A percentile compares a stretch with the other conserved stretches of the same genome.
Conservation (phyloP, 225 moss, liverwort and hornwort genomes). For the Ulota crispa region DNA sequence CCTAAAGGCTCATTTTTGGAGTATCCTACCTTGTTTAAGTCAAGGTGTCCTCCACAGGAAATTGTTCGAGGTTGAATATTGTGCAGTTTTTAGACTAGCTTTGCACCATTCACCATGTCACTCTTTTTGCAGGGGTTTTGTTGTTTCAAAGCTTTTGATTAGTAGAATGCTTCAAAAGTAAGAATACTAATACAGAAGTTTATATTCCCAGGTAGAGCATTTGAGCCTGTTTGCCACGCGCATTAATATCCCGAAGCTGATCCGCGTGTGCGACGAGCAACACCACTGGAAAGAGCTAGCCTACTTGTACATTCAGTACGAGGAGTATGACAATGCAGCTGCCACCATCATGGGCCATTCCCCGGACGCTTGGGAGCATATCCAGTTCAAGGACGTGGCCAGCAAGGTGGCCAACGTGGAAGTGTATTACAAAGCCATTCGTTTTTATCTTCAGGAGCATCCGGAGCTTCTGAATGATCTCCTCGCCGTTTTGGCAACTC, state of each 20-base stretch:
- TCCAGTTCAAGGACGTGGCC: constrained; percentile 91
- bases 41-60: too few relatives aligned
- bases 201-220: constrained; percentile 66
- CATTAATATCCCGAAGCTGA: constrained; percentile 88
- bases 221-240: constrained; percentile 77
- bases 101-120: too few relatives aligned
- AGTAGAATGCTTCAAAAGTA: background rate
- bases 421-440: constrained; percentile 76
- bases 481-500: constrained; percentile 72
- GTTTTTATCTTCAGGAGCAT: constrained; percentile 85
- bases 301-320: constrained; percentile 88
- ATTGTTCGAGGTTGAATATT: background rate
- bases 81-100: background rate
- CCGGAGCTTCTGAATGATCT: constrained; percentile 86
- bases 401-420: constrained; percentile 91
- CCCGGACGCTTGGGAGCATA: constrained; percentile 91
- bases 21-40: too few relatives aligned
- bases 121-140: too few relatives aligned
- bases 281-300: constrained; percentile 97
- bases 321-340: constrained; percentile 90
- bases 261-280: constrained; percentile 88
- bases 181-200: background rate
- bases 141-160: too few relatives aligned
- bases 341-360: constrained; percentile 95
- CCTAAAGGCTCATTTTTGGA: too few relatives aligned